These are phyloP conservation scores for Auriscalpium microsporum DNA, from an alignment of 768 basidiomycete species.

Conservation along the genomic window DNA sequence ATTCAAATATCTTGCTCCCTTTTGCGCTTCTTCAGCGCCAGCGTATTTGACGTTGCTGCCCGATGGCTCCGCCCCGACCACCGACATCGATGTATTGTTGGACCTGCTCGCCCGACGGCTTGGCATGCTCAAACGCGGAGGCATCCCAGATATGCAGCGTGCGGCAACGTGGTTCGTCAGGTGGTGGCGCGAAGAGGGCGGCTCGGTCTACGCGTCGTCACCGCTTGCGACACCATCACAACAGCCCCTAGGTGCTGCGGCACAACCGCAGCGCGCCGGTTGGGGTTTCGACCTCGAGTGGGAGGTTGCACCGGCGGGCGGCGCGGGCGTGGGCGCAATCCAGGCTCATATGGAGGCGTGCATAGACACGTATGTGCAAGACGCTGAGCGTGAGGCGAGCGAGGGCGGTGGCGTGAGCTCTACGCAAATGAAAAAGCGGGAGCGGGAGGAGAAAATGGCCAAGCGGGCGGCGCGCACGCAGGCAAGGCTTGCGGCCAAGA, in stretches of 20 bases:
- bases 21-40: conserved; percentile 39
- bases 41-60: conserved; percentile 61
- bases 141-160: conserved; percentile 56
- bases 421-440: conserved; percentile 63
- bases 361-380: conserved; percentile 46
- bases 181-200: conserved; percentile 81
- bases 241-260: background rate
- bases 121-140: conserved; percentile 77
- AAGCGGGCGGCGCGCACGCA: conserved; percentile 28
- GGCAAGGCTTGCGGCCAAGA: conserved; percentile 18
- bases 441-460: conserved; percentile 32
- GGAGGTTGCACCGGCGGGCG: conserved; percentile 22
- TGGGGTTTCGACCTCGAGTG: conserved; percentile 88
- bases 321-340: conserved; percentile 26
- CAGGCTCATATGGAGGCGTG: conserved; percentile 65
- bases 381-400: conserved; percentile 39
- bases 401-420: conserved; percentile 53
- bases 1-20: background rate
- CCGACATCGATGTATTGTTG: conserved; percentile 59
- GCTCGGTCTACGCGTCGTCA: conserved; percentile 42
- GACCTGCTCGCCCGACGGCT: conserved; percentile 61
- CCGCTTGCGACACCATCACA: conserved; percentile 19
- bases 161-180: conserved; percentile 77
- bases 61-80: conserved; percentile 43
- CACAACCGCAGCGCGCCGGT: conserved; percentile 36